phyloP scores from a whole-genome alignment of 78 protist genomes.

The Mantamonas sphyraenae region DNA sequence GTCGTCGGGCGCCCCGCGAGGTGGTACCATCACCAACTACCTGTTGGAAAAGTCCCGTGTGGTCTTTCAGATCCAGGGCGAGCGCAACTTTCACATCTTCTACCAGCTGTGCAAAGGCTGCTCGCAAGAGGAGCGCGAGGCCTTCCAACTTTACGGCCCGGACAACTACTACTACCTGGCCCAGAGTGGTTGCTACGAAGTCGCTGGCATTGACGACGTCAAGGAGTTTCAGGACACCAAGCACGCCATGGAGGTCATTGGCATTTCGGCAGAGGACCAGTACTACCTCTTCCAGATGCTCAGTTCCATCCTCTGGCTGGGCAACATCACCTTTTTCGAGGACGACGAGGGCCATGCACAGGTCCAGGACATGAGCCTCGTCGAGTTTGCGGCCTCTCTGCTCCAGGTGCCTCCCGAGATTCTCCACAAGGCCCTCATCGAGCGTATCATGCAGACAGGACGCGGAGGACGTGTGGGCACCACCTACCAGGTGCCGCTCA shows the following conservation, averaged over 20 bases:
- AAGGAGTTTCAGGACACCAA: neutral
- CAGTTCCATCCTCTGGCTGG: slow-evolving; percentile 68
- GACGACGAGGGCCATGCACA: neutral
- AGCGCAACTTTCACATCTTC: slow-evolving; percentile 58
- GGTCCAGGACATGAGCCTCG: neutral
- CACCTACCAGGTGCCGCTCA: slow-evolving; percentile 49
- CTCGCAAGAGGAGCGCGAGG: too few species aligned
- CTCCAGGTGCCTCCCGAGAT: slow-evolving; percentile 35
- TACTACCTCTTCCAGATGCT: slow-evolving; percentile 38
- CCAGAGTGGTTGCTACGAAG: neutral
- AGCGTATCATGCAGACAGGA: slow-evolving; percentile 43
- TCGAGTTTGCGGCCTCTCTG: slow-evolving; percentile 44
- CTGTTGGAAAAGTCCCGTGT: too few species aligned
- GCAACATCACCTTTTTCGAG: slow-evolving; percentile 44
- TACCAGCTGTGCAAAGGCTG: slow-evolving; percentile 31
- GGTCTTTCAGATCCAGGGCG: slow-evolving; percentile 31
- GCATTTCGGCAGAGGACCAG: slow-evolving; percentile 47
- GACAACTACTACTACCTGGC: too few species aligned
- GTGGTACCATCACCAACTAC: too few species aligned
- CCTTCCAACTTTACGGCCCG: too few species aligned
- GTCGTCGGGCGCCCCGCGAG: too few species aligned
- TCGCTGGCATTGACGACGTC: neutral
- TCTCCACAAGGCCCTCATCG: slow-evolving; percentile 33
- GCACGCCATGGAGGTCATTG: slow-evolving; percentile 68
- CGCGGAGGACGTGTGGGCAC: slow-evolving; percentile 23